Evolutionary conservation across 2,329 filamentous ascomycete genomes (phyloP), one percentile per base, ranked within the genome.

Genomic region (Gaeumannomyces tritici): DNA sequence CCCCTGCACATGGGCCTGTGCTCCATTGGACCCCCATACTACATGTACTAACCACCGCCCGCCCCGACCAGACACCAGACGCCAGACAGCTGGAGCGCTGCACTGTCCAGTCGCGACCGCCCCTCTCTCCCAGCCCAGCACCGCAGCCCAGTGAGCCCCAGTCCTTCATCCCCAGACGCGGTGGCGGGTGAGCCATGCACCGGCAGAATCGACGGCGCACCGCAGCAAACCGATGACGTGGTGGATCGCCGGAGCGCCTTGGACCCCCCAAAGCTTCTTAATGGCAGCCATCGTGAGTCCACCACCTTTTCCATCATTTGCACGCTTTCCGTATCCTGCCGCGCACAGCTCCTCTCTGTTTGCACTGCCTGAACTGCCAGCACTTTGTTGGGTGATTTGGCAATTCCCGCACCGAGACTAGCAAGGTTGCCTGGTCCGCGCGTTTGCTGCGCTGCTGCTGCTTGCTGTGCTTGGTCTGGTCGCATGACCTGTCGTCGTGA

Each of bases 231-330:
- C 60, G 60, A 61, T 61, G 60, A 61, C 60, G 60, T 61, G 60
- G 60, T 61, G 60, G 47, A 58, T 58, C 55, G 51, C 42, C 21
- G 24, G 59, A 54, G 47, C 59, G 47, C 27, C 42, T 56, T 55
- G 12, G 9, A 47, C 9, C 27, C 59, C n/a, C 28, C 24, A 13
- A 33, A 63, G 56, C 63, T 65, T 47, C 67, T 66, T 63, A 28
- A 66, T 71, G 70, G 70, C 70, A 69, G 70, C 70, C 67, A 69
- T 76, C 64, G 74, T 76, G 70, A 73, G 74, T 74, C 60, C 42
- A 47, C 42, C 42, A 15, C 33, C 7, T 15, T 13, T 15, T 13
- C 8, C 7, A 18, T n/a, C 15, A 21, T 47, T 47, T 47, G 42
- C 33, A 35, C 15, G 12, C 3, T 13, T 35, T 12, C 33, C 15